Evolutionary conservation across 2,329 filamentous ascomycete genomes (phyloP).

Genomic region (Calonectria pteridis): DNA sequence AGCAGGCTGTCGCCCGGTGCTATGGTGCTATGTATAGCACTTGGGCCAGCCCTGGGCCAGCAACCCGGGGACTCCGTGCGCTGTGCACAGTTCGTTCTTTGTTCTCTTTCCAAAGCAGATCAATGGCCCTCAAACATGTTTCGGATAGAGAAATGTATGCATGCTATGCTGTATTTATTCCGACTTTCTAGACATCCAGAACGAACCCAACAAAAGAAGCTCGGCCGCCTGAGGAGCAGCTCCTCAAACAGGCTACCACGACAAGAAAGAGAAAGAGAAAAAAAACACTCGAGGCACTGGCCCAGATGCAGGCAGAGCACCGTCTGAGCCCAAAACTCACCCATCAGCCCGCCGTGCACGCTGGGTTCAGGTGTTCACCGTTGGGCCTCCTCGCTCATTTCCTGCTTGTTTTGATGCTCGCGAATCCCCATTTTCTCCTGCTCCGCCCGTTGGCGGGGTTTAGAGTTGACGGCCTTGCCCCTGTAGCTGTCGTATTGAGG

Average conservation of each 20-base stretch:
- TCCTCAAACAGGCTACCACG: background rate
- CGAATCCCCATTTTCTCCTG: background rate
- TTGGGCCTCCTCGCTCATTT: background rate
- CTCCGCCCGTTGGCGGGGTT: background rate
- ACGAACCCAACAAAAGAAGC: background rate
- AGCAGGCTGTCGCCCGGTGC: background rate
- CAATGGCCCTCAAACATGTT: conserved; percentile 5
- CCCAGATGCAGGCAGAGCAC: background rate
- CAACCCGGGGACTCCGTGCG: background rate
- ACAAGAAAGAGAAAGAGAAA: no score
- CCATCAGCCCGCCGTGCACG: background rate
- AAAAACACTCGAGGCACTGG: background rate
- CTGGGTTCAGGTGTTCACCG: background rate
- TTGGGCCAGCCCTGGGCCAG: background rate
- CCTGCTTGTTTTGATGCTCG: background rate
- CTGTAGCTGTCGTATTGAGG: background rate
- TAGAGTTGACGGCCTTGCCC: background rate
- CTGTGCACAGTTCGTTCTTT: background rate
- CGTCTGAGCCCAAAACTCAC: conserved; percentile 1
- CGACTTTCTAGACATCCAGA: background rate
- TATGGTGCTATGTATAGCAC: background rate
- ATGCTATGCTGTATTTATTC: background rate
- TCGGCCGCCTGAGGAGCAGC: background rate
- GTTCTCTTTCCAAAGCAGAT: background rate
- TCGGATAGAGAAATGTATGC: background rate